Evolutionary conservation across 352 stramenopile genomes (phyloP).

Genomic region (Peronospora farinosa): DNA sequence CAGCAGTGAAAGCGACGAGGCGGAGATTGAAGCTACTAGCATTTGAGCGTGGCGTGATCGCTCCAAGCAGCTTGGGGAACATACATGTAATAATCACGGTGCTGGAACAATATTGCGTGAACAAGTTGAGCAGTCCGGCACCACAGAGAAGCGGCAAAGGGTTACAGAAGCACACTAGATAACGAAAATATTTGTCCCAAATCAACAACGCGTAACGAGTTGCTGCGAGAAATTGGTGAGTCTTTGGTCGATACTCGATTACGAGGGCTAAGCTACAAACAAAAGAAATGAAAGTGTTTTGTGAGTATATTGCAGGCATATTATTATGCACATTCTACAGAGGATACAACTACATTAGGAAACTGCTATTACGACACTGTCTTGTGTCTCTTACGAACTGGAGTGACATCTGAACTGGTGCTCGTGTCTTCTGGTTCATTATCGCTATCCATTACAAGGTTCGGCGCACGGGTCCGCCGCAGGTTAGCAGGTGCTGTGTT

Average conservation of each 20-base stretch:
- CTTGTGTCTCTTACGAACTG: slow-evolving; percentile 28
- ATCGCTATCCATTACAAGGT: slow-evolving; percentile 31
- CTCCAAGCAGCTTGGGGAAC: slow-evolving; percentile 9
- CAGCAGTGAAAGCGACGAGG: slow-evolving; percentile 69
- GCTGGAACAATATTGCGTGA: slow-evolving; percentile 24
- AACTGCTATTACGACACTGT: slow-evolving; percentile 13
- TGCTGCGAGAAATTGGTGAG: not conserved
- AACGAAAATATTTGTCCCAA: slow-evolving; percentile 16
- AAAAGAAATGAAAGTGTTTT: not conserved
- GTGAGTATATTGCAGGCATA: slow-evolving; percentile 1
- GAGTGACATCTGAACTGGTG: slow-evolving; percentile 6
- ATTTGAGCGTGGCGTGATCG: slow-evolving; percentile 24
- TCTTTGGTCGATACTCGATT: not conserved
- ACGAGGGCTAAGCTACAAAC: not conserved
- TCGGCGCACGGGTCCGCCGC: slow-evolving; percentile 10
- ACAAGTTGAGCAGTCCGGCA: slow-evolving; percentile 21
- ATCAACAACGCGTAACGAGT: not conserved
- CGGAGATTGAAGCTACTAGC: slow-evolving; percentile 38
- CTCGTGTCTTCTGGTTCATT: slow-evolving; percentile 22
- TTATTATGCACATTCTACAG: slow-evolving; percentile 30
- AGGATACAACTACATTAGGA: slow-evolving; percentile 10
- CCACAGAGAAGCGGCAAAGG: slow-evolving; percentile 16
- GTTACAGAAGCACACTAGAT: slow-evolving; percentile 27
- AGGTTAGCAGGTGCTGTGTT: slow-evolving; percentile 33
- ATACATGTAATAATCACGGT: slow-evolving; percentile 14